Conservation (phyloP, 140 eudicot species). For the Artemisia princeps region DNA sequence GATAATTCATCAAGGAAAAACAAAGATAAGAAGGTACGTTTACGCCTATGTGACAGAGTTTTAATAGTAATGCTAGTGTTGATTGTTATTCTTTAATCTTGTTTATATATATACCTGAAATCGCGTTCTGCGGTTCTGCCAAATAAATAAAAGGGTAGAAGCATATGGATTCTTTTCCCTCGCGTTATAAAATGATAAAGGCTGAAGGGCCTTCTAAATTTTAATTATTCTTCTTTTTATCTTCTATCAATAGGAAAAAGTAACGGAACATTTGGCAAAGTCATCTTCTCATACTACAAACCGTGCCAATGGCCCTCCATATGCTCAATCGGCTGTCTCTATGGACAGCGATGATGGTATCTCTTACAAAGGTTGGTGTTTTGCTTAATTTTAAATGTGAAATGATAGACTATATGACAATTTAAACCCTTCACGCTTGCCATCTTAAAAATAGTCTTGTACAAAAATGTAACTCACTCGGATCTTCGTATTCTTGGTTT, state of each 20-base stretch:
- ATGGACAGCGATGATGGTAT: slow-evolving; percentile 86
- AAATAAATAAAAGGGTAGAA: slow-evolving; percentile 4
- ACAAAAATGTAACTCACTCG: not conserved
- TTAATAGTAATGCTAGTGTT: slow-evolving; percentile 1
- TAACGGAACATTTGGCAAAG: slow-evolving; percentile 64
- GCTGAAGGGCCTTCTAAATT: not conserved
- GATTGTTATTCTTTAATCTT: not conserved
- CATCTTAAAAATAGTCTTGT: not conserved
- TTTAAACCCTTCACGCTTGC: not conserved
- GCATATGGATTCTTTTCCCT: not conserved
- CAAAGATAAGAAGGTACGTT: slow-evolving; percentile 74
- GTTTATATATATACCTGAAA: not conserved
- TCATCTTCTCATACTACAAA: slow-evolving; percentile 58
- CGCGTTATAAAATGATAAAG: not conserved
- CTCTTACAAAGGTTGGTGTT: slow-evolving; percentile 59
- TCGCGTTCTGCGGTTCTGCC: not conserved
- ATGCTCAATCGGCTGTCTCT: slow-evolving; percentile 57
- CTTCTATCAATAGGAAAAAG: slow-evolving; percentile 51
- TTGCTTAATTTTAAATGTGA: not conserved
- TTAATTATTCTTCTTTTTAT: slow-evolving; percentile 9
- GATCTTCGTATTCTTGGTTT: too few relatives aligned
- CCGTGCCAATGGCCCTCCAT: slow-evolving; percentile 71
- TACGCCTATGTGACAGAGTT: slow-evolving; percentile 3
- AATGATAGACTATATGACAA: not conserved
- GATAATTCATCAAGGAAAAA: slow-evolving; percentile 70